Percentiles rank a stretch among this genome's conserved stretches.
phyloP scores from a whole-genome alignment of 257 asterid species.

The Solanum paucissectum region DNA sequence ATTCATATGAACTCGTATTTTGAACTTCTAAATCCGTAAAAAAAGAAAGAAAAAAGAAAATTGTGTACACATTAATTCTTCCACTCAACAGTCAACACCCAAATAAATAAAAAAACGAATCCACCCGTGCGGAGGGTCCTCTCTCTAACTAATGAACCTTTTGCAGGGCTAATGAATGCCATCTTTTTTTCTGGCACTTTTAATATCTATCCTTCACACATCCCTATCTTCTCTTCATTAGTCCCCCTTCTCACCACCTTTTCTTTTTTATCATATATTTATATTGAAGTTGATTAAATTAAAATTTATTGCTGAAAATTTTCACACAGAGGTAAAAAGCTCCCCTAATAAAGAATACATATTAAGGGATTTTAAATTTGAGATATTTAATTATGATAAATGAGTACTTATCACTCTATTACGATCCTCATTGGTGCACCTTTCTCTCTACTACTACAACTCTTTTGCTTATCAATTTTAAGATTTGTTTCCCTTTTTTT shows the following conservation, averaged over 20 bases:
- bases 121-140: constrained; percentile 1
- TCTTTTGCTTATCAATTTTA: neutral
- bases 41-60: neutral
- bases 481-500: neutral
- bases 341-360: too few relatives aligned
- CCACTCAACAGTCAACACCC: neutral
- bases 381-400: rapidly evolving
- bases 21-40: neutral
- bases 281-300: too few relatives aligned
- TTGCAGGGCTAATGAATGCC: neutral
- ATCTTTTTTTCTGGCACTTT: neutral
- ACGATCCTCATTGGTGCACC: too few relatives aligned
- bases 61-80: neutral
- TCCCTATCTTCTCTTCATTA: neutral
- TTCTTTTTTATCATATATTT: too few relatives aligned
- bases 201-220: neutral
- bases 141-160: neutral
- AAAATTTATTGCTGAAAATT: too few relatives aligned
- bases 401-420: rapidly evolving
- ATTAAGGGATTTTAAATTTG: rapidly evolving
- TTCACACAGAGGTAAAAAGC: neutral
- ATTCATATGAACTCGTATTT: neutral
- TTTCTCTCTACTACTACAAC: neutral
- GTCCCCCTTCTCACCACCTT: neutral
- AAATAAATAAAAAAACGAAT: neutral